phyloP scores from a whole-genome alignment of 75 land plant genomes.

The Isoetes taiwanensis region DNA sequence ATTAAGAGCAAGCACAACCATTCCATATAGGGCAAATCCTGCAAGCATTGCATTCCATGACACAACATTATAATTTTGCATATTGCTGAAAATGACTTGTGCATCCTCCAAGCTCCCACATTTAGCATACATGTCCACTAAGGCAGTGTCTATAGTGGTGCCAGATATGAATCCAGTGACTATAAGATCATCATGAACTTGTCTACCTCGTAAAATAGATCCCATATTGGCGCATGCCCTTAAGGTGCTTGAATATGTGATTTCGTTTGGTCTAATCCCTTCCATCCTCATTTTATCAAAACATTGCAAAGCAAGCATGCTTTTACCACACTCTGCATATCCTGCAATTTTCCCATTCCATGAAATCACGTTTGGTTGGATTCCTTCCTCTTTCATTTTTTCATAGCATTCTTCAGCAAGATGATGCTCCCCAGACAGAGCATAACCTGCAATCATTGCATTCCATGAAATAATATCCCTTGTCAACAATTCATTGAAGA shows the following conservation, averaged over 20 bases:
- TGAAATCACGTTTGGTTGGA: background rate
- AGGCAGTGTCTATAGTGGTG: constrained; percentile 17
- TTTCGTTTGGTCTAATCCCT: constrained; percentile 15
- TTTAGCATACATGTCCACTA: constrained; percentile 36
- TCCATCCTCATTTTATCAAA: constrained; percentile 15
- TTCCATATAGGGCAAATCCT: constrained; percentile 25
- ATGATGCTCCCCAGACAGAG: constrained; percentile 9
- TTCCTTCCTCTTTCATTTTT: background rate
- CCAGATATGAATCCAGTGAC: constrained; percentile 22
- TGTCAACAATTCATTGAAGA: background rate
- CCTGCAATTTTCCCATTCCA: constrained; percentile 41
- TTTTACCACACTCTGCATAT: constrained; percentile 6
- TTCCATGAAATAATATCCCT: constrained; percentile 20
- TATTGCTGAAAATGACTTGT: constrained; percentile 11
- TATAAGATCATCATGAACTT: constrained; percentile 28
- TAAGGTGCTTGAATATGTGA: constrained; percentile 27
- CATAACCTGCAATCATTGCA: constrained; percentile 18
- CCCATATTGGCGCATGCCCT: constrained; percentile 14
- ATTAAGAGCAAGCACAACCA: constrained; percentile 15
- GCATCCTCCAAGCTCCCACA: constrained; percentile 30
- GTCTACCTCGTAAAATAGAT: constrained; percentile 10
- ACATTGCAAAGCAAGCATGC: constrained; percentile 12
- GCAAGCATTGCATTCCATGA: constrained; percentile 36
- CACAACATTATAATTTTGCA: constrained; percentile 20
- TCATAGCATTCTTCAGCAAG: constrained; percentile 9